Evolutionary conservation across 2,329 filamentous ascomycete species (phyloP).

Genomic region (Chrysoporthe puriensis): DNA sequence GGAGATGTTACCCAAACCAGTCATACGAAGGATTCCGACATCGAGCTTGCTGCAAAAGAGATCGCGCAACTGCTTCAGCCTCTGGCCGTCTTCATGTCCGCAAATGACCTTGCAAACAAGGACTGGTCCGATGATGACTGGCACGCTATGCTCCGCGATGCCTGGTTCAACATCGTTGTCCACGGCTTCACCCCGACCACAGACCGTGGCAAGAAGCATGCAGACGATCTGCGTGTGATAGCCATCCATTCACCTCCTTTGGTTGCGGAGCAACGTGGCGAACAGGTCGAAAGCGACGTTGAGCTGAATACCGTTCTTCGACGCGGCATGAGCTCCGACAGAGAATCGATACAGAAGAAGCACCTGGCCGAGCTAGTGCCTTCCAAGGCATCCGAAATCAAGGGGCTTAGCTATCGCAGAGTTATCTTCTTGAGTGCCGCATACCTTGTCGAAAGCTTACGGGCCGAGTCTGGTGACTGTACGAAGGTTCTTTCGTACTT

Average conservation of each 20-base stretch:
- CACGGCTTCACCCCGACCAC: conserved; percentile 85
- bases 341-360: conserved; percentile 80
- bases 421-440: conserved; percentile 90
- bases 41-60: conserved; percentile 81
- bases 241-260: conserved; percentile 86
- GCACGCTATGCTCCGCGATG: conserved; percentile 78
- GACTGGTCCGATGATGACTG: conserved; percentile 66
- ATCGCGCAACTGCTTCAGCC: conserved; percentile 88
- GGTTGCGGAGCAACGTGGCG: conserved; percentile 84
- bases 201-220: conserved; percentile 71
- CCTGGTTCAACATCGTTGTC: conserved; percentile 97
- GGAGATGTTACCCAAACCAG: conserved; percentile 81
- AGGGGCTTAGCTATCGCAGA: conserved; percentile 83
- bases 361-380: conserved; percentile 75
- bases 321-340: conserved; percentile 79
- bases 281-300: conserved; percentile 93
- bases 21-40: conserved; percentile 74
- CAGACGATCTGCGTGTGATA: conserved; percentile 78
- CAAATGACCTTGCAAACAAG: conserved; percentile 58
- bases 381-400: conserved; percentile 76
- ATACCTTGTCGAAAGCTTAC: conserved; percentile 84
- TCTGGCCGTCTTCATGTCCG: conserved; percentile 81
- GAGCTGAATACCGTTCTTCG: conserved; percentile 93
- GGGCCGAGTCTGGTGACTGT: conserved; percentile 85
- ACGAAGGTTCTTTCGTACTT: conserved; percentile 91